Evolutionary conservation across 768 basidiomycete species (phyloP).

Genomic region (Omphalotus guepiniiformis): DNA sequence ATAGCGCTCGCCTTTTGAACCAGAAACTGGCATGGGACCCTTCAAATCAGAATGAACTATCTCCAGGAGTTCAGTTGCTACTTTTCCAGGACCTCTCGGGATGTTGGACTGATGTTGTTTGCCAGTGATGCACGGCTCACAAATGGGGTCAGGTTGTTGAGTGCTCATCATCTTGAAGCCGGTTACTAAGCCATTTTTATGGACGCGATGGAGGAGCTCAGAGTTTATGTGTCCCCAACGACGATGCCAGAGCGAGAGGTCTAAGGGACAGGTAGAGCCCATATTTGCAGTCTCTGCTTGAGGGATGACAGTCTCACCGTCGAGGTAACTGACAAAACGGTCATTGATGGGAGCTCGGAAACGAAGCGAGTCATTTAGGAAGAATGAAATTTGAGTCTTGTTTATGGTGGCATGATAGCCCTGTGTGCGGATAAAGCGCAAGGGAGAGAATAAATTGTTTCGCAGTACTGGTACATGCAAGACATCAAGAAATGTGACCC

Average conservation of each 20-base stretch:
- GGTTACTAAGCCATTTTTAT: constrained; percentile 11
- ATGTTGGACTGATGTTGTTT: constrained; percentile 7
- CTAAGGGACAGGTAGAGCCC: constrained; percentile 11
- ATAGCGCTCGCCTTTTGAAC: constrained; percentile 14
- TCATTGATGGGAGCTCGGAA: neutral
- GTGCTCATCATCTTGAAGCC: constrained; percentile 14
- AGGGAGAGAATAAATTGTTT: too few relatives aligned
- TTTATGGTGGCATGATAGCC: too few relatives aligned
- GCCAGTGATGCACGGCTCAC: constrained; percentile 19
- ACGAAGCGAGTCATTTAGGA: too few relatives aligned
- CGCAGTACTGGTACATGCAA: too few relatives aligned
- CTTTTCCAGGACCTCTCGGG: neutral
- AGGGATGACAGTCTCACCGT: neutral
- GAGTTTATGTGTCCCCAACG: constrained; percentile 16
- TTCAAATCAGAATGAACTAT: constrained; percentile 16
- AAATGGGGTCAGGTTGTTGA: constrained; percentile 16
- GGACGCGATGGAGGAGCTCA: constrained; percentile 8
- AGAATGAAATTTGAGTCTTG: too few relatives aligned
- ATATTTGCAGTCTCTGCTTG: neutral
- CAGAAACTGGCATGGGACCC: constrained; percentile 16
- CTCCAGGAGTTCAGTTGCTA: neutral
- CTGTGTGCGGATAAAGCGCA: too few relatives aligned
- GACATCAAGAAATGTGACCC: too few relatives aligned
- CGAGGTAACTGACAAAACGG: neutral
- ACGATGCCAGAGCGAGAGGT: constrained; percentile 17